Base-by-base conservation (phyloP, 305 asterid species). In the Solanum aculeatissimum region DNA sequence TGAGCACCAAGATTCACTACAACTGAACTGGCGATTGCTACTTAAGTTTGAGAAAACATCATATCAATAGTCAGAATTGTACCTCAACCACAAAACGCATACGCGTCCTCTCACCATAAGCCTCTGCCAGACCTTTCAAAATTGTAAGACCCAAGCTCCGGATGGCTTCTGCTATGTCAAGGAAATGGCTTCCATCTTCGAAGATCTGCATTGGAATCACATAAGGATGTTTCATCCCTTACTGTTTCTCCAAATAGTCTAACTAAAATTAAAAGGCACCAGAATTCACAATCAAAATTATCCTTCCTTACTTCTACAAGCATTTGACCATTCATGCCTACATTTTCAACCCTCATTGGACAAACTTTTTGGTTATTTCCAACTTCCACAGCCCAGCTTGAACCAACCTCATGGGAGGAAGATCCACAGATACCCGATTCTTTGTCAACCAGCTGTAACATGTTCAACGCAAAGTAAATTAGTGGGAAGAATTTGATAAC, bases 321-420 rank as follows among this genome's bases (percentile, higher is more conserved):
- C 97, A 97, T 92, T 88, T 92, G 97, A 45, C 99, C 98, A 69
- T 90, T 91, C 94, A 89, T 88, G 87, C 92, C 90, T 80, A 93
- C 85, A 84, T 97, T 95, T 89, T 97, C 99, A 69, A 97, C 98
- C 9, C 92, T 90, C 86, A 97, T 95, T 2, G 98, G 99, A 89
- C 94, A 97, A 69, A 88, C 92, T 91, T 93, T 92, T 79, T 88
- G 90, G 91, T 89, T 86, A 86, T 86, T 95, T 78, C 99, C 99
- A 86, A 97, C 94, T 91, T 97, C 99, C 90, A 97, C 93, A 19
- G 99, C 98, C 99, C 99, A 97, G 91, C 97, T 97, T 45, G 99
- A 97, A 81, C 98, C 98, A 88, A 92, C 96, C 86, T 94, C 97
- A 57, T 87, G 83, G 84, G 88, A 75, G 83, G 98, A 91, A 84